phyloP scores from a whole-genome alignment of 2,329 filamentous ascomycete genomes.

The Plectosphaerella plurivora region DNA sequence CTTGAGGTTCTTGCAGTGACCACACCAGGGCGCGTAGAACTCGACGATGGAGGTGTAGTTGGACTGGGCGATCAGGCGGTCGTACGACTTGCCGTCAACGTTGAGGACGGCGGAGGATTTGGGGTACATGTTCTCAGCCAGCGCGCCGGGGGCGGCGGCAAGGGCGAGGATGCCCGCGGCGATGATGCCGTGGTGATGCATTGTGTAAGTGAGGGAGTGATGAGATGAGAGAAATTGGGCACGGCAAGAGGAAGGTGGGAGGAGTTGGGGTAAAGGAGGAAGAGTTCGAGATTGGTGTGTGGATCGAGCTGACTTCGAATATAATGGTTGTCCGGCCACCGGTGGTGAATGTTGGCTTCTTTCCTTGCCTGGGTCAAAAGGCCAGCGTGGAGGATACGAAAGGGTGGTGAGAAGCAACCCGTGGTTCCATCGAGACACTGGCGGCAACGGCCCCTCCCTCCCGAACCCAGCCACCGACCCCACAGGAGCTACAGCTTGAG shows the following conservation, averaged over 20 bases:
- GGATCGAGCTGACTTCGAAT: neutral
- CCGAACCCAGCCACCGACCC: constrained; percentile 6
- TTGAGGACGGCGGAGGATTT: constrained; percentile 87
- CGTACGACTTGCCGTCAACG: constrained; percentile 73
- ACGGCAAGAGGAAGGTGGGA: neutral
- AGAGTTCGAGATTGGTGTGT: no score
- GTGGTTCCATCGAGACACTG: constrained; percentile 5
- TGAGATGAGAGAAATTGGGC: neutral
- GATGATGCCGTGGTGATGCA: constrained; percentile 50
- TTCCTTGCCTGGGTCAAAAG: constrained; percentile 27
- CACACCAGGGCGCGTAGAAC: constrained; percentile 98
- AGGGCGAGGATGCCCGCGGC: constrained; percentile 57
- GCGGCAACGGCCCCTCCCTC: neutral
- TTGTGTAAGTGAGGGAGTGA: constrained; percentile 22
- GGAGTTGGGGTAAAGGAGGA: no score
- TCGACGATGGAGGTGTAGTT: constrained; percentile 82
- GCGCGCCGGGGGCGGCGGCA: constrained; percentile 58
- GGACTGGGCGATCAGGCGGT: constrained; percentile 77
- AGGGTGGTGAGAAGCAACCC: constrained; percentile 6
- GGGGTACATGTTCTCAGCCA: constrained; percentile 68
- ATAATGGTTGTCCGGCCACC: constrained; percentile 1
- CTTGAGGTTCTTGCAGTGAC: constrained; percentile 94
- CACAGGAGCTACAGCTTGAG: constrained; percentile 14
- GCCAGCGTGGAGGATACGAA: constrained; percentile 35
- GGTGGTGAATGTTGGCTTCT: constrained; percentile 17